Evolutionary conservation across 768 basidiomycete genomes (phyloP).

Genomic region (Sporobolomyces pararoseus): DNA sequence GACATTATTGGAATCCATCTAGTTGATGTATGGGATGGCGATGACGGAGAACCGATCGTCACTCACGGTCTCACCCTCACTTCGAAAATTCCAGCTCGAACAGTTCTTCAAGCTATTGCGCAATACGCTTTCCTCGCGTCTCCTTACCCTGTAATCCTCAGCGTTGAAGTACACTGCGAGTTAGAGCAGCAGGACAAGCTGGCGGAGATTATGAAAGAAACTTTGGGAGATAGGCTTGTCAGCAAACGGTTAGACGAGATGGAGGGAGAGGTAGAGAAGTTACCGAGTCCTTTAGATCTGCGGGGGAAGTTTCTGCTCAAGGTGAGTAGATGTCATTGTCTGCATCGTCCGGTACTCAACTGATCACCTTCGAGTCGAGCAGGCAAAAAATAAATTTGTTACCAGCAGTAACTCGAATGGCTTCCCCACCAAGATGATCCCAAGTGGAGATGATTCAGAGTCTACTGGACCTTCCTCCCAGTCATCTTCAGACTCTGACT

Average conservation of each 20-base stretch:
- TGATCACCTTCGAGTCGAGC: too few relatives aligned
- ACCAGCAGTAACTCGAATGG: constrained; percentile 39
- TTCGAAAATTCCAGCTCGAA: constrained; percentile 71
- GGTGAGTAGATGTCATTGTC: too few relatives aligned
- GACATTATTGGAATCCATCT: neutral
- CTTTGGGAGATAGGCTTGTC: constrained; percentile 60
- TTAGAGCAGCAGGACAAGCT: constrained; percentile 73
- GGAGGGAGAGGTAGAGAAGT: constrained; percentile 51
- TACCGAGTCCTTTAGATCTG: constrained; percentile 83
- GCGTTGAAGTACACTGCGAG: constrained; percentile 83
- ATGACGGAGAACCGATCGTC: constrained; percentile 64
- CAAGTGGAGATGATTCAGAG: constrained; percentile 27
- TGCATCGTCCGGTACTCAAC: too few relatives aligned
- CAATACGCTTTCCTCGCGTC: constrained; percentile 88
- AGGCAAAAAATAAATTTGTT: constrained; percentile 76
- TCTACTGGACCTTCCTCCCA: constrained; percentile 14
- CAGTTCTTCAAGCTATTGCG: constrained; percentile 73
- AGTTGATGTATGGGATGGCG: constrained; percentile 92
- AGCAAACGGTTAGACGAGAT: constrained; percentile 53
- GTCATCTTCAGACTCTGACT: constrained; percentile 42
- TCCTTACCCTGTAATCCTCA: constrained; percentile 87
- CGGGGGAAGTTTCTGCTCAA: constrained; percentile 78
- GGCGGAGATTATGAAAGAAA: constrained; percentile 66
- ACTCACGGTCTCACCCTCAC: constrained; percentile 89
- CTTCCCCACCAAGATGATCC: constrained; percentile 24